Conservation (phyloP, 1,284 basidiomycete species). For the Anthracocystis walkeri region DNA sequence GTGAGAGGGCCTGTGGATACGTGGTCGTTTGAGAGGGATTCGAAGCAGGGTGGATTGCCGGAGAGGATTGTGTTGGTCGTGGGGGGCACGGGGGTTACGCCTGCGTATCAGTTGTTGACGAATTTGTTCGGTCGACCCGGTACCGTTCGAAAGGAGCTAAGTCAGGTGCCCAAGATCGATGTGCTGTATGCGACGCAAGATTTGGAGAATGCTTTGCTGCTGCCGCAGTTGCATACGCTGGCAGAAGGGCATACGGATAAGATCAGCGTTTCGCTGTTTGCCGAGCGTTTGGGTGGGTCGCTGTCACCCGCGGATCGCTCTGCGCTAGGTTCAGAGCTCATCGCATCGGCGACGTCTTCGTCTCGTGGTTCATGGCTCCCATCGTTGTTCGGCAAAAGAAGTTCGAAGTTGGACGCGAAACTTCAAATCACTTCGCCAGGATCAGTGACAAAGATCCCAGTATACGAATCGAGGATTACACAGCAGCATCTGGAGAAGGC, state of each 20-base stretch:
- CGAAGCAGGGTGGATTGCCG: conserved; percentile 7
- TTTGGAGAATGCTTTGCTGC: conserved; percentile 29
- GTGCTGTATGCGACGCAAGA: conserved; percentile 42
- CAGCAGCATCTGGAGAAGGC: conserved; percentile 25
- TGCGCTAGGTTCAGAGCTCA: conserved; percentile 15
- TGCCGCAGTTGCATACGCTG: conserved; percentile 41
- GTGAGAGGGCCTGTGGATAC: conserved; percentile 54
- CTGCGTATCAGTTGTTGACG: conserved; percentile 54
- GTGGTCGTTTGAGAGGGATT: conserved; percentile 39
- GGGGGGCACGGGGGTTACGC: conserved; percentile 57
- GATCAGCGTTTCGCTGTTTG: conserved; percentile 32
- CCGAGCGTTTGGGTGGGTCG: conserved; percentile 17
- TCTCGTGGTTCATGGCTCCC: conserved; percentile 11
- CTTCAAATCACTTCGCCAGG: conserved; percentile 9
- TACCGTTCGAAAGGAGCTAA: not conserved
- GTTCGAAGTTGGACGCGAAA: conserved; percentile 10
- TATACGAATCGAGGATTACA: conserved; percentile 43
- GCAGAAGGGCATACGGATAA: conserved; percentile 20
- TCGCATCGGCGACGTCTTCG: not conserved
- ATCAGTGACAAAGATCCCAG: conserved; percentile 17
- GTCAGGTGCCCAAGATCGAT: conserved; percentile 23
- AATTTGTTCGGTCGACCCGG: conserved; percentile 31
- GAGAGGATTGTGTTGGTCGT: conserved; percentile 47
- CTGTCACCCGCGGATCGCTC: conserved; percentile 5
- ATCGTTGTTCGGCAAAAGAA: conserved; percentile 4